Conservation (phyloP, 495 filamentous ascomycete genomes). For the Podospora comata region DNA sequence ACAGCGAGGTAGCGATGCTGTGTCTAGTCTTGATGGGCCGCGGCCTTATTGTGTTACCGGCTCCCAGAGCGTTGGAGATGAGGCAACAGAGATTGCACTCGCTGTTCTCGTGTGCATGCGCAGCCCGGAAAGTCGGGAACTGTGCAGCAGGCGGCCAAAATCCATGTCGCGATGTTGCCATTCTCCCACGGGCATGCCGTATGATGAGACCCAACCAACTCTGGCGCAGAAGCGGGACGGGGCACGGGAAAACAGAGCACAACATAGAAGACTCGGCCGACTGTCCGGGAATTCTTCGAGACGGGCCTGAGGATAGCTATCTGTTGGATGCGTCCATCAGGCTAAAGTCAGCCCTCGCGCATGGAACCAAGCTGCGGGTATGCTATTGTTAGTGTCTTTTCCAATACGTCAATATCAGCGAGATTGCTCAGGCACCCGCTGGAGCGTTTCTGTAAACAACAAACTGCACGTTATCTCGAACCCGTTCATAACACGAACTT, state of each 20-base stretch:
- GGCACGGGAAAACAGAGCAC: constrained; percentile 16
- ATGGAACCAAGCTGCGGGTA: constrained; percentile 22
- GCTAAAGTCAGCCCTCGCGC: constrained; percentile 23
- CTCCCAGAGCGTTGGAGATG: neutral
- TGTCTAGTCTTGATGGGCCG: constrained; percentile 9
- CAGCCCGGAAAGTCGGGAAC: constrained; percentile 32
- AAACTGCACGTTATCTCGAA: constrained; percentile 5
- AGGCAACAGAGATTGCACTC: constrained; percentile 5
- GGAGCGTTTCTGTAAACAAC: neutral
- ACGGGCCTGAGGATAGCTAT: constrained; percentile 17
- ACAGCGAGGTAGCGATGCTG: neutral
- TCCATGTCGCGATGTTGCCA: constrained; percentile 1
- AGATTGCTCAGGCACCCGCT: constrained; percentile 15
- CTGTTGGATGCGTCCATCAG: constrained; percentile 25
- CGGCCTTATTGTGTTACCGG: constrained; percentile 3
- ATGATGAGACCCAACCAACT: constrained; percentile 5
- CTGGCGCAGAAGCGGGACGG: constrained; percentile 6
- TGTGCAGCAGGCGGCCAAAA: constrained; percentile 11
- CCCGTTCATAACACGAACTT: constrained; percentile 6
- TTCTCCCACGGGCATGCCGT: constrained; percentile 4
- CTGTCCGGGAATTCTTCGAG: constrained; percentile 24
- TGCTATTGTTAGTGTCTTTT: constrained; percentile 18
- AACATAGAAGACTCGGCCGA: constrained; percentile 27
- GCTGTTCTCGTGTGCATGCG: constrained; percentile 10
- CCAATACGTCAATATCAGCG: constrained; percentile 14